Evolutionary conservation across 441 rosid genomes (phyloP), one percentile per base, ranked within the genome.

Genomic region (Syzygium syzygioides): DNA sequence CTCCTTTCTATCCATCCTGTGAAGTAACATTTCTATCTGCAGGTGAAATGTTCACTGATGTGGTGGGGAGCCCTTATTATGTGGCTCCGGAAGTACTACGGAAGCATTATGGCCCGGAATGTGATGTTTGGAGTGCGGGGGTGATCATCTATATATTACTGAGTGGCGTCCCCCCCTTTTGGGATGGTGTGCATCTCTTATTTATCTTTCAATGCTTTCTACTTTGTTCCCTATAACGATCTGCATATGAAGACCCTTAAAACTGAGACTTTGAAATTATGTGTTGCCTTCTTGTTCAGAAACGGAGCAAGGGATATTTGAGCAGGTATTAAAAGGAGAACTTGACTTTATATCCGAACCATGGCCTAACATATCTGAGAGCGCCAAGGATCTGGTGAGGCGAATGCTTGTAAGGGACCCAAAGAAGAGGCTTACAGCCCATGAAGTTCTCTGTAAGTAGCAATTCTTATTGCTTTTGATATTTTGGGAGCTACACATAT

Each of bases 51-150:
- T 97, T 98, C 93, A 92, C 90, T 68, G 99, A 97, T 89, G 98
- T 98, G 45, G 99, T 97, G 84, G 99, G 99, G 86, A 98, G 99
- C 90, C 99, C 99, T 34, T 97, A 98, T 87, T 98, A 97, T 88
- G 99, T 98, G 85, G 99, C 99, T 86, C 99, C 99, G 11, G 99
- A 98, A 94, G 99, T 98, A 50, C 90, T 98, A 91, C 87, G 91
- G 90, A 98, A 98, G 91, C 94, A 92, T 89, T 98, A 98, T 92
- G 98, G 99, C 89, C 96, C 93, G 66, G 95, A 95, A 89, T 96
- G 99, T 93, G 99, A 98, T 93, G 98, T 98, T 80, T 98, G 99
- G 98, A 97, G 99, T 91, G 99, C 98, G 55, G 99, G 99, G 86
- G 99, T 98, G 90, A 98, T 98, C 90, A 93, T 95, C 80, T 98